Conservation (phyloP, 208 protist genomes). For the Leishmania braziliensis region DNA sequence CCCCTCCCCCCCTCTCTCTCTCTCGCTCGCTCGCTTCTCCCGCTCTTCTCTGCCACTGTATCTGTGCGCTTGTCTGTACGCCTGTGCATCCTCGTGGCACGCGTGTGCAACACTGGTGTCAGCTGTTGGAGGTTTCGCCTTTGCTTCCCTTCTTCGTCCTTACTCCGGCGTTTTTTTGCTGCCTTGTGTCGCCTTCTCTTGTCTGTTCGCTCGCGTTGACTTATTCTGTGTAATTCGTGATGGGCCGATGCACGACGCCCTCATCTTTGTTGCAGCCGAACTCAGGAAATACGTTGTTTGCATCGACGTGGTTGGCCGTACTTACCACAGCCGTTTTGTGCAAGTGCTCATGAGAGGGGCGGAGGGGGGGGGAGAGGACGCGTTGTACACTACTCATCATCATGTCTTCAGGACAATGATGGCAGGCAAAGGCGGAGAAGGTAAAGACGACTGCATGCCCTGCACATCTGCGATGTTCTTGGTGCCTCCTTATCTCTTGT, state of each 20-base stretch:
- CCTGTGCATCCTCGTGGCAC: background rate
- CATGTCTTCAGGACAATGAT: background rate
- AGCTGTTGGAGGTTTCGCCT: no score
- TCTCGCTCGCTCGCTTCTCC: no score
- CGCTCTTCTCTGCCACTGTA: background rate
- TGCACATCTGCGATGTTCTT: background rate
- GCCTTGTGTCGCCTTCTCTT: background rate
- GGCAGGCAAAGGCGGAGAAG: background rate
- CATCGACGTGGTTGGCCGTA: background rate
- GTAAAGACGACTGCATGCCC: background rate
- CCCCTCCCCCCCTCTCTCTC: background rate
- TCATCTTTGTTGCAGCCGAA: background rate
- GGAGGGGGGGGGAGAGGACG: background rate
- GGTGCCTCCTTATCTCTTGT: background rate
- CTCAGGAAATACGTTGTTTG: background rate
- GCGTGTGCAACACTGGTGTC: background rate
- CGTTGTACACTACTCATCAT: background rate
- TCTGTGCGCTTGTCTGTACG: constrained; percentile 2
- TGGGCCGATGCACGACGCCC: no score
- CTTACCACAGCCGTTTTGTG: background rate
- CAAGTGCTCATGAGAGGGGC: background rate
- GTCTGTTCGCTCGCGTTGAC: background rate
- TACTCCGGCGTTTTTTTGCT: background rate
- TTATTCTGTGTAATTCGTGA: no score
- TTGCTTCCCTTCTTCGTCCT: no score